Percentiles rank a stretch among this genome's conserved stretches.
Conservation (phyloP, 805 yeast species). For the Starmerella geochares region DNA sequence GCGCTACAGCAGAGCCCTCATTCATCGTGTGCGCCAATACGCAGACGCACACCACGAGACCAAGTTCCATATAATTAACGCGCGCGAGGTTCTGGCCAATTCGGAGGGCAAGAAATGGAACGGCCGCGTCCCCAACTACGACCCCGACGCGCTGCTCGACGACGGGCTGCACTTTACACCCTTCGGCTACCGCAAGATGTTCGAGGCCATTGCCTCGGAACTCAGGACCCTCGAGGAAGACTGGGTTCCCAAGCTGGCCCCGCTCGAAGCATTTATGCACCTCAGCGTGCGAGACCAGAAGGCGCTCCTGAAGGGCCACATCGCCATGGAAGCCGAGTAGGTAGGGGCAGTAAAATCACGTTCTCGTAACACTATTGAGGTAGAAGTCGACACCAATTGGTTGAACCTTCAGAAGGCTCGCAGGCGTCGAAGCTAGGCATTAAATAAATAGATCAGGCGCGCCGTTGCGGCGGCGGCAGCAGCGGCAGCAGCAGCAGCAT, state of each 20-base stretch:
- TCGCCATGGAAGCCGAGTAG: neutral
- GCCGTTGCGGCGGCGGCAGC: no score
- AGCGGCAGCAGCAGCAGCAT: no score
- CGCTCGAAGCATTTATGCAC: neutral
- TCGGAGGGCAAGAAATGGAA: neutral
- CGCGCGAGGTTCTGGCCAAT: neutral
- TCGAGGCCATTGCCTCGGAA: neutral
- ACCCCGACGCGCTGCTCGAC: neutral
- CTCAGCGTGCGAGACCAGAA: neutral
- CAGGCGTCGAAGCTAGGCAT: no score
- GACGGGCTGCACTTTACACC: conserved; percentile 3
- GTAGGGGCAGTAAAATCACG: no score
- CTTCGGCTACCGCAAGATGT: neutral
- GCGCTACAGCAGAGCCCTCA: neutral
- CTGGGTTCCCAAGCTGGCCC: neutral
- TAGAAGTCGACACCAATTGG: no score
- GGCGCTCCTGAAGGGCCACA: neutral
- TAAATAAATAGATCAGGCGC: no score
- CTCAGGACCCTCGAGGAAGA: neutral
- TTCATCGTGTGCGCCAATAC: no score
- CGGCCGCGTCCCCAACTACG: neutral
- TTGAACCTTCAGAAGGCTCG: no score
- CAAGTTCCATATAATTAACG: neutral
- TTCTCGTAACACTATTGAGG: neutral
- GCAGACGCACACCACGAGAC: neutral